These are phyloP conservation scores for Alternaria metachromatica DNA, from an alignment of 2,329 filamentous ascomycete genomes.

Conservation along the genomic window DNA sequence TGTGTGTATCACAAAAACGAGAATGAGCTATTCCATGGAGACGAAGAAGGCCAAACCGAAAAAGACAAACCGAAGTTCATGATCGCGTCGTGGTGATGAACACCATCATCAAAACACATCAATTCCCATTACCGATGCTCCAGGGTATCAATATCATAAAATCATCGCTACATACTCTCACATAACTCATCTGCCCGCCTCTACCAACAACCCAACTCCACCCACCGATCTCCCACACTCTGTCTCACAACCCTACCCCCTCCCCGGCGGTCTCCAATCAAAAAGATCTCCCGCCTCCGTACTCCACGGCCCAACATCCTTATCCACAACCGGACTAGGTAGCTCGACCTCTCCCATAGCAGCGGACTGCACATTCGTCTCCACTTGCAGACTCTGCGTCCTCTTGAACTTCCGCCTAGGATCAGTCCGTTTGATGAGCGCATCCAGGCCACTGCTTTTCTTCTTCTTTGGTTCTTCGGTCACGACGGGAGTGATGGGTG, in stretches of 20 bases:
- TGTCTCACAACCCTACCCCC: too few relatives aligned
- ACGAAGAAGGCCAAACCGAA: not conserved
- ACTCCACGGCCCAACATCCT: slow-evolving; percentile 71
- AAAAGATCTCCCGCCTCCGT: slow-evolving; percentile 72
- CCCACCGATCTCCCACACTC: too few relatives aligned
- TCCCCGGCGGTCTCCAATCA: slow-evolving; percentile 61
- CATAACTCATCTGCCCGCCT: too few relatives aligned
- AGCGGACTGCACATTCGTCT: slow-evolving; percentile 21
- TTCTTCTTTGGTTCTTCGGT: slow-evolving; percentile 2
- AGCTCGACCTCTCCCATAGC: slow-evolving; percentile 23
- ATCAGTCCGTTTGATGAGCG: slow-evolving; percentile 41
- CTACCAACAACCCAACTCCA: too few relatives aligned
- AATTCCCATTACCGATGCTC: not conserved
- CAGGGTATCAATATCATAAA: slow-evolving; percentile 4
- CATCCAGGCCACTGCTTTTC: slow-evolving; percentile 29
- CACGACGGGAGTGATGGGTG: not conserved
- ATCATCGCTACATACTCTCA: slow-evolving; percentile 2
- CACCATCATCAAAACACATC: not conserved
- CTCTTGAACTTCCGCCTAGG: slow-evolving; percentile 38
- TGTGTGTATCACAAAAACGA: not conserved
- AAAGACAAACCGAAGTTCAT: too few relatives aligned
- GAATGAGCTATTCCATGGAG: not conserved
- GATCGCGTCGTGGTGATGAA: not conserved
- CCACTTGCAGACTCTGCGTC: slow-evolving; percentile 35
- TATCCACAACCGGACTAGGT: slow-evolving; percentile 53